Percentiles rank a stretch among this genome's conserved stretches.
These are phyloP conservation scores for Solanum chacoense DNA, from an alignment of 305 asterid genomes.

Conservation along the genomic window DNA sequence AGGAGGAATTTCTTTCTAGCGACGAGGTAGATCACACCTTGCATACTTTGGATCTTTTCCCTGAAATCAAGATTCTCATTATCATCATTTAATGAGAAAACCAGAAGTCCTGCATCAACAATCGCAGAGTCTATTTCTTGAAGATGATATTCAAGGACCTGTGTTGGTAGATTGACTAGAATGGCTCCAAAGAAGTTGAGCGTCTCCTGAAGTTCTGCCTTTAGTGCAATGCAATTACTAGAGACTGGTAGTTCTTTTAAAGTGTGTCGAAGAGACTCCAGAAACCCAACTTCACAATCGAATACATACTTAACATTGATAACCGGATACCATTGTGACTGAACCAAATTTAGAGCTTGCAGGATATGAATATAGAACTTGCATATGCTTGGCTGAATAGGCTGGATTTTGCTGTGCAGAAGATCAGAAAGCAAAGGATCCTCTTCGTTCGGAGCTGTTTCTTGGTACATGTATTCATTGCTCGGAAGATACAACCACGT, in stretches of 20 bases:
- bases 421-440: neutral
- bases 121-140: neutral
- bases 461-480: neutral
- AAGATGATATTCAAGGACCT: neutral
- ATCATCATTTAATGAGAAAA: neutral
- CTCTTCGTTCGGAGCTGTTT: neutral
- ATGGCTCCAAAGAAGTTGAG: neutral
- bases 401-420: neutral
- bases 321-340: neutral
- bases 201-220: neutral
- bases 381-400: neutral
- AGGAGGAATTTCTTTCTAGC: neutral
- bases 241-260: neutral
- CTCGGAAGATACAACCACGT: neutral
- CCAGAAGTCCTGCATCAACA: neutral
- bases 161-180: neutral
- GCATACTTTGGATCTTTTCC: neutral
- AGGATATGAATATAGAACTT: neutral
- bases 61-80: neutral
- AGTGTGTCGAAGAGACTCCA: neutral
- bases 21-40: neutral
- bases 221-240: neutral
- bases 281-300: neutral
- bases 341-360: neutral
- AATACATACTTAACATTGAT: neutral